These are phyloP conservation scores for Pichia inconspicua DNA, from an alignment of 1,139 yeast species.

Conservation along the genomic window DNA sequence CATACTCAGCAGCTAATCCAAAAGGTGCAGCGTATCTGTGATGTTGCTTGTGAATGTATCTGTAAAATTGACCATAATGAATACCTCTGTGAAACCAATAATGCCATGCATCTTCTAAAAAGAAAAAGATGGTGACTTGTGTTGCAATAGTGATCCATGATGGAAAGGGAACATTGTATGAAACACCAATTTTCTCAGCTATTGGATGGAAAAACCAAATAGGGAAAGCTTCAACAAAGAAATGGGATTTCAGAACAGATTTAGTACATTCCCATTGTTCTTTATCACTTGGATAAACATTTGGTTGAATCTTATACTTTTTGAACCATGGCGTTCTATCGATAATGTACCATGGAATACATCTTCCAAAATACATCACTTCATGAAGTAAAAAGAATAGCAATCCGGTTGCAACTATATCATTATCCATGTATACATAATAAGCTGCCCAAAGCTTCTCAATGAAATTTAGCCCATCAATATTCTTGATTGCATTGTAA, in stretches of 20 bases:
- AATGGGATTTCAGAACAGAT: constrained; percentile 75
- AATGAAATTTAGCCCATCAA: constrained; percentile 32
- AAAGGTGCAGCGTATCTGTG: constrained; percentile 97
- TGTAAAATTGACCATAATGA: constrained; percentile 81
- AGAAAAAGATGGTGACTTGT: constrained; percentile 70
- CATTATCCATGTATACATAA: constrained; percentile 68
- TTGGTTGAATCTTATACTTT: constrained; percentile 74
- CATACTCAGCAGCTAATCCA: constrained; percentile 93
- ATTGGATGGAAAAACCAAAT: constrained; percentile 94
- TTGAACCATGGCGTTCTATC: constrained; percentile 71
- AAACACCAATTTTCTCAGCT: constrained; percentile 68
- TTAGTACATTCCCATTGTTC: constrained; percentile 92
- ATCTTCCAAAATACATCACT: constrained; percentile 73
- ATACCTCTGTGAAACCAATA: constrained; percentile 87
- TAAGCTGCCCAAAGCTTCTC: constrained; percentile 76
- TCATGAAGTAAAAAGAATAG: constrained; percentile 71
- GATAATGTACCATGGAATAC: constrained; percentile 76
- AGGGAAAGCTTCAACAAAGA: constrained; percentile 87
- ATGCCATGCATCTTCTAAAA: constrained; percentile 91
- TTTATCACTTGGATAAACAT: constrained; percentile 62
- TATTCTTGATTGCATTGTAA: constrained; percentile 17
- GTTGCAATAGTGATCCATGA: constrained; percentile 42
- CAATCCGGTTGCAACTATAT: constrained; percentile 75
- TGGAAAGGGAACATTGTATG: constrained; percentile 81
- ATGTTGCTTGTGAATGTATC: constrained; percentile 89